Evolutionary conservation across 2,329 filamentous ascomycete species (phyloP).

Genomic region (Ophiosphaerella herpotricha): DNA sequence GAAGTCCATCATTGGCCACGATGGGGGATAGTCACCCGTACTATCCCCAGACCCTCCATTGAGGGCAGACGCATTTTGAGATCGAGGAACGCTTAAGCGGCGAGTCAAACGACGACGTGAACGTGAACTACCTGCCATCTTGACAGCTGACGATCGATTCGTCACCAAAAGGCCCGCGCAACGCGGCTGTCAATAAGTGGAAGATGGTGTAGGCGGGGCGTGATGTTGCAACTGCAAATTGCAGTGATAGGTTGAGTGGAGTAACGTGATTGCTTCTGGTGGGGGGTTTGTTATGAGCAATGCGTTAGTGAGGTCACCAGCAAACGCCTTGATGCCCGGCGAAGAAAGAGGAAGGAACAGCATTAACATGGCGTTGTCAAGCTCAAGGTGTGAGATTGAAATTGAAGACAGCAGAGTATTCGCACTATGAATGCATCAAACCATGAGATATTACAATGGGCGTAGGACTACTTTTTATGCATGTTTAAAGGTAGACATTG

Average conservation of each 20-base stretch:
- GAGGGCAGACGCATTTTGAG: conserved; percentile 19
- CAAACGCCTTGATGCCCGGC: conserved; percentile 14
- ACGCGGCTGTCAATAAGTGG: not conserved
- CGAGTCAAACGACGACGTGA: conserved; percentile 27
- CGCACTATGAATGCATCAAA: not conserved
- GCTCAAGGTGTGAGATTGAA: conserved; percentile 2
- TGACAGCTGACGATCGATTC: too few relatives aligned
- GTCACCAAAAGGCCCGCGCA: not conserved
- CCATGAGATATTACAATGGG: too few relatives aligned
- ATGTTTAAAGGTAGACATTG: not conserved
- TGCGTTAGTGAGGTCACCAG: conserved; percentile 9
- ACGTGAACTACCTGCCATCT: not conserved
- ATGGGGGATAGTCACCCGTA: conserved; percentile 2
- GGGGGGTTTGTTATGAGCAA: conserved; percentile 7
- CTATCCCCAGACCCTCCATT: conserved; percentile 7
- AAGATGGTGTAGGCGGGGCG: not conserved
- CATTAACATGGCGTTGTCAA: conserved; percentile 14
- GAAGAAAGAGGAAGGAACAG: conserved; percentile 10
- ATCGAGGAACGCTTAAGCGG: conserved; percentile 15
- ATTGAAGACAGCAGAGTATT: not conserved
- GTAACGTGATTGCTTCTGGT: not conserved
- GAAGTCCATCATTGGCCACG: conserved; percentile 5
- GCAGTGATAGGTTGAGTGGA: not conserved
- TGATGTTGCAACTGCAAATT: not conserved
- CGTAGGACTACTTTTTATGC: too few relatives aligned